Percentiles rank a stretch among this genome's conserved stretches.
Evolutionary conservation across 2,329 filamentous ascomycete species (phyloP).

Genomic region (Amylocarpus encephaloides): DNA sequence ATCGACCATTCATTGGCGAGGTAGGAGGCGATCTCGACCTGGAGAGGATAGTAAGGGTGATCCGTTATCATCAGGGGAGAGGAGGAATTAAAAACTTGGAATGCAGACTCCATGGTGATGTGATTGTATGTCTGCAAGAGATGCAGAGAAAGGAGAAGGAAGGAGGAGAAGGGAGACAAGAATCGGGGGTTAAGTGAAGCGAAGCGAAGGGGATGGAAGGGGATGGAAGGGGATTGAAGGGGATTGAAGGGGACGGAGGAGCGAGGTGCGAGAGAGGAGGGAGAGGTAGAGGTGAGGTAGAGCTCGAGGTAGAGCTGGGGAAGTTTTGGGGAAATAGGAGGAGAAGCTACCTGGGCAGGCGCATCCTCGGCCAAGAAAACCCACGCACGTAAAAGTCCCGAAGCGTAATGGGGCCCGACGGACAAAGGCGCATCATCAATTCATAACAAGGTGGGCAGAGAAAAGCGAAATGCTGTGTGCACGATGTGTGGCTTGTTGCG

Average conservation of each 20-base stretch:
- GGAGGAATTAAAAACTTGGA: conserved; percentile 16
- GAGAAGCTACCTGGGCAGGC: background rate
- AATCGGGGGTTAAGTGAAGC: too few relatives aligned
- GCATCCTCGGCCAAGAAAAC: too few relatives aligned
- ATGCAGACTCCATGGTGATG: conserved; percentile 13
- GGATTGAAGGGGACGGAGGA: background rate
- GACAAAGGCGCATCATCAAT: too few relatives aligned
- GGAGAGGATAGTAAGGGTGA: conserved; percentile 68
- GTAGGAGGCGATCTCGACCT: conserved; percentile 56
- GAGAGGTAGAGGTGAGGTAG: background rate
- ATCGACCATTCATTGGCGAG: conserved; percentile 59
- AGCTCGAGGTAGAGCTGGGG: background rate
- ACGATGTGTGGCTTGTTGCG: too few relatives aligned
- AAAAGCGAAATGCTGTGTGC: too few relatives aligned
- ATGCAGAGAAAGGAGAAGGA: background rate
- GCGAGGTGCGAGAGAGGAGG: background rate
- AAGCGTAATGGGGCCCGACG: too few relatives aligned
- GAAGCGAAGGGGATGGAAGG: background rate
- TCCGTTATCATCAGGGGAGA: conserved; percentile 19
- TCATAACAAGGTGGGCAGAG: too few relatives aligned
- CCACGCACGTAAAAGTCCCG: too few relatives aligned
- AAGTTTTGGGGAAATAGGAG: too few relatives aligned
- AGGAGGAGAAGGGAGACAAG: background rate
- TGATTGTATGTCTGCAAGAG: background rate
- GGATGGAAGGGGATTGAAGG: background rate